Base-by-base conservation (phyloP, 2,329 filamentous ascomycete genomes). In the Ilyonectria destructans region DNA sequence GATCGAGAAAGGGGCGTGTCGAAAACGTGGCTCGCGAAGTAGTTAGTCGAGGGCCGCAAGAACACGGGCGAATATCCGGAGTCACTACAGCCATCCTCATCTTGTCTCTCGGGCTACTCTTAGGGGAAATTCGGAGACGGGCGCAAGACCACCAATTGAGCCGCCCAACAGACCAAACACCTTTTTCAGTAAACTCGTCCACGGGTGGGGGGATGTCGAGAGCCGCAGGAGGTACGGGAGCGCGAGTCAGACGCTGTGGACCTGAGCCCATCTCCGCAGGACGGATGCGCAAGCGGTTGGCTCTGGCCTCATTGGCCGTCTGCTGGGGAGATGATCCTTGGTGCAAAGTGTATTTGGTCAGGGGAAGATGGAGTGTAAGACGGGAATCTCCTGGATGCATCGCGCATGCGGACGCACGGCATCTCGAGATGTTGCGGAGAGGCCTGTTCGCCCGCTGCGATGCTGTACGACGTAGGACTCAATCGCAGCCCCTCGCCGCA, bases 211-310 rank as follows among this genome's bases (percentile, higher is more conserved):
- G n/a, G 23, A 48, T 56, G 31, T n/a, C 43, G 40, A 40, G 60
- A 57, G 45, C 60, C 60, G 60, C 60, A 63, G 51, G 51, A 54
- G 51, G 51, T 54, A 4, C 4, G 6, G 4, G 17, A 21, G 51
- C 5, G 17, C 59, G 59, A 62, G 59, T 62, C 60, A 63, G 43
- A 17, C 43, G n/a, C 43, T 13, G 52, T 49, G 60, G 52, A 43
- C 59, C 35, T 55, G 23, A 46, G 58, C 58, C 59, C 59, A 48
- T 62, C n/a, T 62, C 49, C 19, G 51, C 40, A 48, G 35, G 21
- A 35, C 9, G 51, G 51, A 54, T 54, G n/a, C 51, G 51, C 12
- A 33, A 21, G 51, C 51, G 49, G 51, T 48, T 62, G 59, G 59
- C 7, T 35, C 40, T 23, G 52, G 51, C 59, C 45, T 61, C 26